A percentile compares a stretch with the other conserved stretches of the same genome.
These are phyloP conservation scores for Pterocarpus macrocarpus DNA, from an alignment of 306 rosid species.

Conservation along the genomic window DNA sequence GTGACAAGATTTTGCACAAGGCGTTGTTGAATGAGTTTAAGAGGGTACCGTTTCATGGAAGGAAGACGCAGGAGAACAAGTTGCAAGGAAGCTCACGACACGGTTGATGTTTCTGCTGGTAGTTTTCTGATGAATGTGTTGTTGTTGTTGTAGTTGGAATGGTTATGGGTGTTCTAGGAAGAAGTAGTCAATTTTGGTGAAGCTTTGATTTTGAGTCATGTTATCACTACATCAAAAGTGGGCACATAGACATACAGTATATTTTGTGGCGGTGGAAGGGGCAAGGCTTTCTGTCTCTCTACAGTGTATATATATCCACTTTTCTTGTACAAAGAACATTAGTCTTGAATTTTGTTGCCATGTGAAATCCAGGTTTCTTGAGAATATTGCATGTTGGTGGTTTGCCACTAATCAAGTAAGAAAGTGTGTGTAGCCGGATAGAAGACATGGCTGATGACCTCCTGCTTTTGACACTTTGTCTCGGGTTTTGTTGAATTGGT, in stretches of 20 bases:
- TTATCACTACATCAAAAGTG: no score
- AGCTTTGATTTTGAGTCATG: neutral
- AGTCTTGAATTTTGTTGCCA: no score
- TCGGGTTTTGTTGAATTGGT: neutral
- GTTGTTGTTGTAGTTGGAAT: neutral
- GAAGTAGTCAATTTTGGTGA: neutral
- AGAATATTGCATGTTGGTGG: neutral
- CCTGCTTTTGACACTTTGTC: neutral
- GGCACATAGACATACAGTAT: no score
- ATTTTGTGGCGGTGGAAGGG: neutral
- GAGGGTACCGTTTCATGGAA: constrained; percentile 55
- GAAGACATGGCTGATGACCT: neutral
- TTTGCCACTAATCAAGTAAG: no score
- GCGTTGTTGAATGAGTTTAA: constrained; percentile 60
- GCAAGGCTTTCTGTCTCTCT: neutral
- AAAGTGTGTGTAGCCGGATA: neutral
- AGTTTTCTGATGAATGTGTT: neutral
- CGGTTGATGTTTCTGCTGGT: neutral
- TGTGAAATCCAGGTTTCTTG: neutral
- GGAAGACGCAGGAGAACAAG: constrained; percentile 8
- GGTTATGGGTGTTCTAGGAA: neutral
- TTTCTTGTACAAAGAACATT: no score
- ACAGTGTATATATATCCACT: no score
- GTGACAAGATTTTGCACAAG: constrained; percentile 70
- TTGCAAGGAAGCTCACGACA: neutral